These are phyloP conservation scores for Candida glucosophila DNA, from an alignment of 1,139 yeast genomes.

Conservation along the genomic window DNA sequence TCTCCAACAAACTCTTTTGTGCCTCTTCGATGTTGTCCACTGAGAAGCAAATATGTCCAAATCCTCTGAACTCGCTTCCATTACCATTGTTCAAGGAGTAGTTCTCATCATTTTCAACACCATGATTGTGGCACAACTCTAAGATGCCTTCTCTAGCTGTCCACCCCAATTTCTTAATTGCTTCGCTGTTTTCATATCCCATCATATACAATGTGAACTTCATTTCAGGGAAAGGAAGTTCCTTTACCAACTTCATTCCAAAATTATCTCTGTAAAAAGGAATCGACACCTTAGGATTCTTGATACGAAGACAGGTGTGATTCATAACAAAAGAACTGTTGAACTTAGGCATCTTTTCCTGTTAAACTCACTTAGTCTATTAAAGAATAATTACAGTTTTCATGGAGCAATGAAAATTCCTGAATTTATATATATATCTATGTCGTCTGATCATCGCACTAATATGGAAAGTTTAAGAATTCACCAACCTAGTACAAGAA, in stretches of 20 bases:
- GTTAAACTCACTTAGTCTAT: too few relatives aligned
- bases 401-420: too few relatives aligned
- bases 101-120: constrained; percentile 52
- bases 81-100: constrained; percentile 74
- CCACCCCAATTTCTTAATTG: constrained; percentile 34
- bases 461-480: too few relatives aligned
- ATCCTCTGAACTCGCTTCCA: constrained; percentile 75
- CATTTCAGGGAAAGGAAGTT: constrained; percentile 44
- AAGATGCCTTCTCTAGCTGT: constrained; percentile 68
- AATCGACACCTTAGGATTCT: constrained; percentile 68
- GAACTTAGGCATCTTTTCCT: constrained; percentile 24
- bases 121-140: constrained; percentile 79
- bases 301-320: constrained; percentile 72
- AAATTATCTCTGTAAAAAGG: constrained; percentile 68
- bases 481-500: too few relatives aligned
- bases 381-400: too few relatives aligned
- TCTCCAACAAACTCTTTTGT: constrained; percentile 47
- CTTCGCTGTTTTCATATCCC: constrained; percentile 42
- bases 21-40: constrained; percentile 68
- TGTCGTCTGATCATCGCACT: too few relatives aligned
- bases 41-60: constrained; percentile 86
- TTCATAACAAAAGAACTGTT: constrained; percentile 42
- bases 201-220: constrained; percentile 64
- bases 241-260: constrained; percentile 58
- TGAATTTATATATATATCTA: too few relatives aligned